Base-by-base conservation (phyloP, 1,284 basidiomycete species). In the Takashimella tepidaria region DNA sequence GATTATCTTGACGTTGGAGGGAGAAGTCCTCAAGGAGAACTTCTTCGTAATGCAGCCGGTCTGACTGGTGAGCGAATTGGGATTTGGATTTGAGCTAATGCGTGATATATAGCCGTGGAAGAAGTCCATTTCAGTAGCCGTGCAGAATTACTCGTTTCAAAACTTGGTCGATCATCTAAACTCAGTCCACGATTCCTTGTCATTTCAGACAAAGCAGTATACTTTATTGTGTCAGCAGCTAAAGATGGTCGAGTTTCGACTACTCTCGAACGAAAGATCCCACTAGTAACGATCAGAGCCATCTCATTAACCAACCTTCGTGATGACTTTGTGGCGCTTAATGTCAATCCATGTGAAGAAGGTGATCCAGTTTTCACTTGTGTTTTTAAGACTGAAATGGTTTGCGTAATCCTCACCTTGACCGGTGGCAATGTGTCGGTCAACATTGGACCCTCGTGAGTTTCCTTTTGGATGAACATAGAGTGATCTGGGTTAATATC, bases 311-410 rank as follows among this genome's bases (percentile, higher is more conserved):
- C 93, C 10, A 89, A 82, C 69, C 76, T 98, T 37, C 82, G 91
- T 49, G 96, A 99, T 67, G 96, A 98, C 73, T 99, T 93, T 88
- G 81, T 97, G 85, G 81, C 80, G 6, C 69, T 90, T 61, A 93
- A 93, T 69, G 83, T 86, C 43, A 84, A 81, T 55, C 78, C 82
- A 0, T 76, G 77, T 56, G 92, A 95, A 74, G 95, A 98, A 72
- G 92, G 92, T n/a, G 96, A 99, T 70, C 92, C 95, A 0, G 80
- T 98, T 47, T 81, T 98, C 67, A 88, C 84, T 58, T 92, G 89
- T 64, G 81, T 85, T 62, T 95, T 98, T 83, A 99, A 99, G 83
- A 98, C 96, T 0, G 96, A 99, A 73, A 80, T 99, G 50, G 80
- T 86, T 8, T 83, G 90, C 11, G 86, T 88, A 63, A 80, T 99